Evolutionary conservation across 768 basidiomycete genomes (phyloP), one percentile per base, ranked within the genome.

Genomic region (Leucogyrophana mollusca): DNA sequence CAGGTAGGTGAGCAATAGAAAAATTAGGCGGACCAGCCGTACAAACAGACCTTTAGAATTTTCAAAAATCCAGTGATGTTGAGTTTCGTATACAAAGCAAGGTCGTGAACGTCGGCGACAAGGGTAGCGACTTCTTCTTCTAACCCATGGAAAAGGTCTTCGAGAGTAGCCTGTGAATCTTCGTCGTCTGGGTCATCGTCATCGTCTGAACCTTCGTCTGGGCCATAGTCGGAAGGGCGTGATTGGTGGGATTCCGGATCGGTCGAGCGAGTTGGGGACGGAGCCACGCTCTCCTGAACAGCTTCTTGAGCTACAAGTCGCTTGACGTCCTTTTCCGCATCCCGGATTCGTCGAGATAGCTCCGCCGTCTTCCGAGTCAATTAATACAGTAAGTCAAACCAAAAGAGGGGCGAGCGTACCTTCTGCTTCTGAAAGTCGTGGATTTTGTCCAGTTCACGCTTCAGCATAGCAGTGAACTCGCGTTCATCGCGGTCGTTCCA

Each of bases 11-110:
- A 34, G 23, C 36, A 14, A 45, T 22, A 10, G 44, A 35, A 55
- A 51, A 40, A 38, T 27, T 38, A 45, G 34, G 33, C 5, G 40
- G 27, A 39, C 34, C 14, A 38, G 24, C 46, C 2, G 42, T 38
- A 2, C 20, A 38, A 10, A 65, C 66, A 38, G 49, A 87, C 89
- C 79, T 98, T 97, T 51, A 97, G 74, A 51, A 97, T 97, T 71
- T 99, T 99, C 77, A 97, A 88, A 65, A 99, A 99, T 9, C 96
- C 96, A 1, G 96, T 97, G 59, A 97, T 94, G 64, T 98, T 98
- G 45, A 98, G 80, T 64, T 98, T 98, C 3, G 95, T 94, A 63
- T 94, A 89, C 23, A 97, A 73, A 1, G 94, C 93, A 33, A 94
- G 76, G 64, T 93, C 90, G 55, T 94, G 90, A 9, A 91, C 89